These are phyloP conservation scores for Tolypocladium ovalisporum DNA, from an alignment of 2,329 filamentous ascomycete species.

Conservation along the genomic window DNA sequence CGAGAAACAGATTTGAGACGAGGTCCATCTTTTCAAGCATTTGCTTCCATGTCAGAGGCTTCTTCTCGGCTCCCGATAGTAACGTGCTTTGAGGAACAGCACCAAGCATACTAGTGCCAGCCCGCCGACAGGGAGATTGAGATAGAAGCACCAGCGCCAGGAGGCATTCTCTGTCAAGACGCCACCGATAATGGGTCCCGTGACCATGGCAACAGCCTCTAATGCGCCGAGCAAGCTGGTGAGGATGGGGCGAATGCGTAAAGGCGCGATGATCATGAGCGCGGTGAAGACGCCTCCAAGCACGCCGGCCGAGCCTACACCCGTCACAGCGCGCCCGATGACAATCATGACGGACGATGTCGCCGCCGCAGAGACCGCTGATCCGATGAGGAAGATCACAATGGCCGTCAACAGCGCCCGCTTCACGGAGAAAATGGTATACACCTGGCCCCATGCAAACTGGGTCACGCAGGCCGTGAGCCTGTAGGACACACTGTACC, in stretches of 20 bases:
- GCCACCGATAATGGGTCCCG: background rate
- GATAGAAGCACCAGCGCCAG: background rate
- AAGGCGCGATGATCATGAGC: background rate
- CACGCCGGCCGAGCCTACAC: background rate
- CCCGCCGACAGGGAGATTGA: background rate
- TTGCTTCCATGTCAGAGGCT: background rate
- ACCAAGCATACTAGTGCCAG: background rate
- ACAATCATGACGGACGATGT: background rate
- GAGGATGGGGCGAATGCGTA: background rate
- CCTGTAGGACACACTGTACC: slow-evolving; percentile 16
- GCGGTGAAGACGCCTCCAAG: background rate
- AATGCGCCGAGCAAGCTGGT: background rate
- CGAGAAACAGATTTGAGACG: background rate
- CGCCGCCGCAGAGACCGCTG: slow-evolving; percentile 28
- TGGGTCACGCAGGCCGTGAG: slow-evolving; percentile 31
- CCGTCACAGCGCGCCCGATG: background rate
- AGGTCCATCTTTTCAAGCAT: background rate
- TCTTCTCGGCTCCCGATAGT: background rate
- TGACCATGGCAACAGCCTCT: background rate
- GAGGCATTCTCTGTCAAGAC: background rate
- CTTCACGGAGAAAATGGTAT: background rate
- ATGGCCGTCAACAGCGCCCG: slow-evolving; percentile 25
- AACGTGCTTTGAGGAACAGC: background rate
- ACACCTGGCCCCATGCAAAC: slow-evolving; percentile 9
- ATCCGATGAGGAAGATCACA: slow-evolving; percentile 31